phyloP scores from a whole-genome alignment of 495 filamentous ascomycete genomes.

The Penicillium argentinense region DNA sequence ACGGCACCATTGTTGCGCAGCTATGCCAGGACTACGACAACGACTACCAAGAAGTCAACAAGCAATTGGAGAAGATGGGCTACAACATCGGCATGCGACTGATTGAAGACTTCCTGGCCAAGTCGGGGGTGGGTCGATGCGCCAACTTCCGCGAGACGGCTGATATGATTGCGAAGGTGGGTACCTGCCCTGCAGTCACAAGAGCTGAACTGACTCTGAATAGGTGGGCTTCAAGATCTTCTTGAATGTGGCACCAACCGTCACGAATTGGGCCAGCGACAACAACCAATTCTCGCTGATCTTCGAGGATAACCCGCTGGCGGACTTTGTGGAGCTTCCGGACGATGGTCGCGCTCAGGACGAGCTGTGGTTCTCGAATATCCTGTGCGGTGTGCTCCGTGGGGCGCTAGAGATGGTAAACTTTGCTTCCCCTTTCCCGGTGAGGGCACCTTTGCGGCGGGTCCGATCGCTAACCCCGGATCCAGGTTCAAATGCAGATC shows the following conservation, averaged over 20 bases:
- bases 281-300: constrained; percentile 94
- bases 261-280: constrained; percentile 94
- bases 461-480: constrained; percentile 21
- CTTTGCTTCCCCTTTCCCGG: not conserved
- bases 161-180: constrained; percentile 92
- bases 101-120: constrained; percentile 97
- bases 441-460: constrained; percentile 10
- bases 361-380: constrained; percentile 97
- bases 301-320: constrained; percentile 95
- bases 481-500: constrained; percentile 94
- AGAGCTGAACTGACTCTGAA: too few species aligned
- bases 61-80: constrained; percentile 97
- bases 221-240: constrained; percentile 99
- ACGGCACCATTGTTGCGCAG: constrained; percentile 95
- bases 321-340: constrained; percentile 95
- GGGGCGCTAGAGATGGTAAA: constrained; percentile 93
- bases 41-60: constrained; percentile 91
- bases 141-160: constrained; percentile 93
- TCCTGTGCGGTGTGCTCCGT: constrained; percentile 87
- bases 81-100: constrained; percentile 96
- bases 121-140: constrained; percentile 85
- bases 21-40: constrained; percentile 93
- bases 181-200: too few species aligned
- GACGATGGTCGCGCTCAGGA: constrained; percentile 96
- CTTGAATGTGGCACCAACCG: constrained; percentile 91